Conservation (phyloP, 768 basidiomycete species). For the Tubosaeta sp. region DNA sequence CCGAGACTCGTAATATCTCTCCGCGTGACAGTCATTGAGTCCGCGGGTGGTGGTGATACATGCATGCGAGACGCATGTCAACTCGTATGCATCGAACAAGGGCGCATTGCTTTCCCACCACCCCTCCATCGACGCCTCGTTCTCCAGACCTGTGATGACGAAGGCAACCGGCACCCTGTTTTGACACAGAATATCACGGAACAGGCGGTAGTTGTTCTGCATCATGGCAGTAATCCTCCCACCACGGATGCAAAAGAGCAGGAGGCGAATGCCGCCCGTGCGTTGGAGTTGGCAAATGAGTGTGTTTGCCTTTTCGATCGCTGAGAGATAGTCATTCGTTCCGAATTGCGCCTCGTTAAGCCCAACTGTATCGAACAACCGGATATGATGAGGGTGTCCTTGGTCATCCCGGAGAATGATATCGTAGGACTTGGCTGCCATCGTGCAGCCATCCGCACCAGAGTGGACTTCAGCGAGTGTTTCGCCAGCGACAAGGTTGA, state of each 20-base stretch:
- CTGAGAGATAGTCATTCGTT: constrained; percentile 24
- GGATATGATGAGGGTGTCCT: constrained; percentile 18
- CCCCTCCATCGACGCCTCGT: constrained; percentile 28
- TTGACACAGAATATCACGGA: constrained; percentile 29
- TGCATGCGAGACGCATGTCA: constrained; percentile 30
- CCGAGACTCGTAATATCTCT: constrained; percentile 34
- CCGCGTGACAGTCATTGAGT: constrained; percentile 16
- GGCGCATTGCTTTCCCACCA: constrained; percentile 33
- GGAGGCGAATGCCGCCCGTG: constrained; percentile 29
- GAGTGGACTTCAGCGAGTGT: constrained; percentile 26
- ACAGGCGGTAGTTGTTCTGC: constrained; percentile 31
- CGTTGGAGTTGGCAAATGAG: constrained; percentile 34
- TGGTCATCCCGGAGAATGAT: constrained; percentile 16
- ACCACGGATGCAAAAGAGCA: constrained; percentile 33
- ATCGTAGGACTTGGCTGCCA: constrained; percentile 26
- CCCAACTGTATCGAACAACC: constrained; percentile 33
- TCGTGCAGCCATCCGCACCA: constrained; percentile 34
- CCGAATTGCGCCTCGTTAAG: constrained; percentile 25
- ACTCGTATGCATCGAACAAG: constrained; percentile 24
- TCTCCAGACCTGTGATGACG: constrained; percentile 32
- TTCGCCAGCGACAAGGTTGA: constrained; percentile 36
- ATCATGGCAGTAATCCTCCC: constrained; percentile 28
- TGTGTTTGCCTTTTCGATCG: constrained; percentile 28
- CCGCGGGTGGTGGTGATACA: constrained; percentile 38
- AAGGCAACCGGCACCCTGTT: constrained; percentile 29